A percentile compares a stretch with the other conserved stretches of the same genome.
phyloP scores from a whole-genome alignment of 345 rosid genomes.

The Hibiscus tridactylites region DNA sequence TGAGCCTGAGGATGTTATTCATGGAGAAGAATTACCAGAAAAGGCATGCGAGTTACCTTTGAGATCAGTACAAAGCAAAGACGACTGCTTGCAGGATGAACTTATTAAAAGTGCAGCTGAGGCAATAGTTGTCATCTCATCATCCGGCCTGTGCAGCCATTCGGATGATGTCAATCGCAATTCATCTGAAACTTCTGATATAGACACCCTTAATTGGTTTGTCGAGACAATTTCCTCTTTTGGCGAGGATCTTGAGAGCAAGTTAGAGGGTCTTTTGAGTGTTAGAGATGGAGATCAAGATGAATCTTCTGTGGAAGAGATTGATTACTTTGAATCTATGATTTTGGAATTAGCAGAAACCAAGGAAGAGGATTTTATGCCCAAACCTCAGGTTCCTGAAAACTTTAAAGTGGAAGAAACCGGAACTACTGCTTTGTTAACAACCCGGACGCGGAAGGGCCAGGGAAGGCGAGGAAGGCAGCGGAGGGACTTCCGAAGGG shows the following conservation, averaged over 20 bases:
- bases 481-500: slow-evolving; percentile 93
- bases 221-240: slow-evolving; percentile 51
- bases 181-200: slow-evolving; percentile 28
- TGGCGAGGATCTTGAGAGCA: slow-evolving; percentile 43
- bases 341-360: slow-evolving; percentile 49
- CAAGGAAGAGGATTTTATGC: slow-evolving; percentile 80
- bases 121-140: slow-evolving; percentile 71
- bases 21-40: slow-evolving; percentile 26
- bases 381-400: slow-evolving; percentile 59
- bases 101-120: slow-evolving; percentile 55
- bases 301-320: slow-evolving; percentile 36
- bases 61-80: slow-evolving; percentile 18
- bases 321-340: slow-evolving; percentile 84
- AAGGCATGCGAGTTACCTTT: slow-evolving; percentile 22
- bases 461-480: slow-evolving; percentile 92
- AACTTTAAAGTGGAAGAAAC: slow-evolving; percentile 43
- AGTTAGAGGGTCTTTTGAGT: slow-evolving; percentile 26
- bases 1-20: slow-evolving; percentile 46
- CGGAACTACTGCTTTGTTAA: slow-evolving; percentile 21
- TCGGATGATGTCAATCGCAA: slow-evolving; percentile 25
- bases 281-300: slow-evolving; percentile 24
- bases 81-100: slow-evolving; percentile 35
- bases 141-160: slow-evolving; percentile 14
- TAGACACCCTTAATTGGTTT: slow-evolving; percentile 69
- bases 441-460: slow-evolving; percentile 55